Conservation (phyloP, 2,329 filamentous ascomycete genomes). For the Sporothrix brasiliensis region DNA sequence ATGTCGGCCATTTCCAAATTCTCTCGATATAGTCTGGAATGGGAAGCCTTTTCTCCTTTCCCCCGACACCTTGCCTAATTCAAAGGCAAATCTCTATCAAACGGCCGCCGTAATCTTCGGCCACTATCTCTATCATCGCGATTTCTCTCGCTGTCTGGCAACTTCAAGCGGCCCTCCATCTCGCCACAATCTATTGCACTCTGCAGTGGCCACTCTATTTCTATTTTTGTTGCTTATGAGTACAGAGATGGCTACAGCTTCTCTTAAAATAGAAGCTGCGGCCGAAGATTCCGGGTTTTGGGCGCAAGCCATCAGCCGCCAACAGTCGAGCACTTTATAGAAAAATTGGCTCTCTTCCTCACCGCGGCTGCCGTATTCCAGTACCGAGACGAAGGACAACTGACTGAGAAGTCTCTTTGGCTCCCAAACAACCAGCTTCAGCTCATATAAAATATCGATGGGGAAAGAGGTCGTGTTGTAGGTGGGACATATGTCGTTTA, state of each 20-base stretch:
- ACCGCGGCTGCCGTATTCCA: neutral
- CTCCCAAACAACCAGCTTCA: neutral
- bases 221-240: neutral
- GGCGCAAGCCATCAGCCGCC: neutral
- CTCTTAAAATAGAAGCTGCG: neutral
- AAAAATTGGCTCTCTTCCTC: neutral
- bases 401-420: neutral
- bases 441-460: neutral
- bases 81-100: neutral
- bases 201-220: neutral
- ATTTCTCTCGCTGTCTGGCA: neutral
- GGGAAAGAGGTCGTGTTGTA: too few relatives aligned
- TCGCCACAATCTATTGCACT: neutral
- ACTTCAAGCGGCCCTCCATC: neutral
- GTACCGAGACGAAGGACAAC: neutral
- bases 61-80: constrained; percentile 8
- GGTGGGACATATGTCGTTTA: too few relatives aligned
- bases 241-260: neutral
- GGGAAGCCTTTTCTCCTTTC: neutral
- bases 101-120: neutral
- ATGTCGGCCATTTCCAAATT: neutral
- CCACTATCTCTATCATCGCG: neutral
- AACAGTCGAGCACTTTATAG: too few relatives aligned
- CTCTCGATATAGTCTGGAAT: neutral
- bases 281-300: constrained; percentile 3